These are phyloP conservation scores for Diaporthe ilicicola DNA, from an alignment of 2,329 filamentous ascomycete species.

Conservation along the genomic window DNA sequence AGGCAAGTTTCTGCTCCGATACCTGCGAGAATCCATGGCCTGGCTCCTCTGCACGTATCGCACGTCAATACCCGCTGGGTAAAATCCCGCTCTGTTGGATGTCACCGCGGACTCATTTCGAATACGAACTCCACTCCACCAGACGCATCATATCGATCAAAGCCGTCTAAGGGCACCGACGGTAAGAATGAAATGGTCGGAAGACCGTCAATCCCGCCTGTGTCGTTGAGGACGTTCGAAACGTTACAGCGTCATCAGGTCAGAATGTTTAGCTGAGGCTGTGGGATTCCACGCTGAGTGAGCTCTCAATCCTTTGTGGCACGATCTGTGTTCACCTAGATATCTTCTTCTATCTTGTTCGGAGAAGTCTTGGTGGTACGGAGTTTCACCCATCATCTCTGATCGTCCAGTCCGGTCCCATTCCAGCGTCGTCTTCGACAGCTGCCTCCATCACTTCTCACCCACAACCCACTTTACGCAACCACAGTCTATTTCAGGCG, in stretches of 20 bases:
- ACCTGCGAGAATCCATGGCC: not conserved
- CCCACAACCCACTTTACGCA: not conserved
- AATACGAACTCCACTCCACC: conserved; percentile 5
- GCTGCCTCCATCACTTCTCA: not conserved
- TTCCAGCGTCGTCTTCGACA: not conserved
- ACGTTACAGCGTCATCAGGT: not conserved
- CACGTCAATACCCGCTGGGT: not conserved
- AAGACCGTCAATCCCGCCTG: no score
- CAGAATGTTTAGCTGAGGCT: not conserved
- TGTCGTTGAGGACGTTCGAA: not conserved
- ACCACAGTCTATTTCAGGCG: not conserved
- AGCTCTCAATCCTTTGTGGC: not conserved
- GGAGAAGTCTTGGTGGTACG: not conserved
- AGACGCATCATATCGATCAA: not conserved
- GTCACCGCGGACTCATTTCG: not conserved
- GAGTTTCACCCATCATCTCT: not conserved
- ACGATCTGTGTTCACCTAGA: not conserved
- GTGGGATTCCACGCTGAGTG: not conserved
- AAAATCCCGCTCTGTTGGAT: not conserved
- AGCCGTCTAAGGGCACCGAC: no score
- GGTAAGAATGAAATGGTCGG: no score
- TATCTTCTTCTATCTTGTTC: not conserved
- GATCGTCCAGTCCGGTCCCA: not conserved
- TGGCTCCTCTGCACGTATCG: not conserved
- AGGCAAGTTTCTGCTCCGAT: not conserved